Base-by-base conservation (phyloP, 1,139 yeast genomes). In the Pneumocystis sp. region DNA sequence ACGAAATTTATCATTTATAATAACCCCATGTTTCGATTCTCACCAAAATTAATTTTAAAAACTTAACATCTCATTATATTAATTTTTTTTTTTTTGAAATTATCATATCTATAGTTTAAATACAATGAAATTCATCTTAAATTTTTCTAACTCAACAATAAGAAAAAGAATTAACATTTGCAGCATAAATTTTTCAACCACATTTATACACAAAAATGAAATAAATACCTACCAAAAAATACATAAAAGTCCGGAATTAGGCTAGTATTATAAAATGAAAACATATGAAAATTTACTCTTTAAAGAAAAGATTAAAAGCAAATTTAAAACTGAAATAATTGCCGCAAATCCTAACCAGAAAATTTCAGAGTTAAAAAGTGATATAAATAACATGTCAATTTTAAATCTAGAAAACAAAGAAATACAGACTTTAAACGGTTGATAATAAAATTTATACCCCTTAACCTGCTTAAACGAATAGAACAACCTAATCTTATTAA, bases 401-500 rank as follows among this genome's bases (percentile, higher is more conserved):
- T 50, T n/a, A 50, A 29, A 50, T 3, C 10, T 5, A 31, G 34
- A 50, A 10, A 50, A 25, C 31, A 25, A 50, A 12, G n/a, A 50
- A 25, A 25, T 17, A 25, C 57, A 25, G 12, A 25, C 2, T 50
- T 50, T 50, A 15, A 25, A 50, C 21, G 34, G 57, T 15, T 25
- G 25, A 15, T 3, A 25, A 25, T 25, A 4, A 50, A 50, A 12
- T 25, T 25, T 1, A 12, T 25, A 50, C 25, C 3, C 21, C 10
- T 50, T 25, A 25, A 25, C 25, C 25, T 25, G 12, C n/a, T 50
- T 50, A 50, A 15, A 50, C 17, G 21, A 50, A 25, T 50, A 50
- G 57, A 50, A 50, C 57, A 50, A 21, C 25, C 7, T 50, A 25
- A 25, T 25, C 12, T 12, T 3, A 25, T 25, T 17, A 96, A 91